Conservation (phyloP, 305 asterid genomes). For the Solanum hybrid region DNA sequence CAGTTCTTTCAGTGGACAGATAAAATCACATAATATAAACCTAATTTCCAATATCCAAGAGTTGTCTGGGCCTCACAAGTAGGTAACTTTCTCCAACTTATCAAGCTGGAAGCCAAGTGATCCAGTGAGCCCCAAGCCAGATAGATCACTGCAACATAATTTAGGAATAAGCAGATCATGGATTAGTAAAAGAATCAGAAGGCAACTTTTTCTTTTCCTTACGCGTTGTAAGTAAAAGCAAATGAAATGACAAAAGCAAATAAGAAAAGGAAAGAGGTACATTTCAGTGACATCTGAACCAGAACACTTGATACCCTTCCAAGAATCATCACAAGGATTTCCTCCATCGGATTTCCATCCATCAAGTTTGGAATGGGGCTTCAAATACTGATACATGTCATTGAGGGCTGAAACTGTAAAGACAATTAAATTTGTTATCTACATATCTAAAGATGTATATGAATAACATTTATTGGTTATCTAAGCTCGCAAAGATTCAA, state of each 20-base stretch:
- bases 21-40: background rate
- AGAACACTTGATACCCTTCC: conserved; percentile 40
- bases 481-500: background rate
- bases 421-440: background rate
- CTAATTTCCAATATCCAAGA: conserved; percentile 6
- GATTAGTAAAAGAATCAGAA: background rate
- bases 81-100: conserved; percentile 32
- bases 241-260: background rate
- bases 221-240: background rate
- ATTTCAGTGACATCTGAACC: conserved; percentile 38
- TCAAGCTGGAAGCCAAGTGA: conserved; percentile 39
- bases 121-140: conserved; percentile 36
- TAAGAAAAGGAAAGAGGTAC: conserved; percentile 9
- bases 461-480: background rate
- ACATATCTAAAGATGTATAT: background rate
- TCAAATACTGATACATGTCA: conserved; percentile 36
- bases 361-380: conserved; percentile 24
- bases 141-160: conserved; percentile 26
- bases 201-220: background rate
- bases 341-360: conserved; percentile 44
- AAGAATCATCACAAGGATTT: conserved; percentile 39
- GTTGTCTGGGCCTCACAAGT: conserved; percentile 38
- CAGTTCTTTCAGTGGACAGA: conserved; percentile 4
- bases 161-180: background rate
- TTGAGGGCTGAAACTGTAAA: conserved; percentile 41